Evolutionary conservation across 2,329 filamentous ascomycete genomes (phyloP), one percentile per base, ranked within the genome.

Genomic region (Cordyceps cateniannulata): DNA sequence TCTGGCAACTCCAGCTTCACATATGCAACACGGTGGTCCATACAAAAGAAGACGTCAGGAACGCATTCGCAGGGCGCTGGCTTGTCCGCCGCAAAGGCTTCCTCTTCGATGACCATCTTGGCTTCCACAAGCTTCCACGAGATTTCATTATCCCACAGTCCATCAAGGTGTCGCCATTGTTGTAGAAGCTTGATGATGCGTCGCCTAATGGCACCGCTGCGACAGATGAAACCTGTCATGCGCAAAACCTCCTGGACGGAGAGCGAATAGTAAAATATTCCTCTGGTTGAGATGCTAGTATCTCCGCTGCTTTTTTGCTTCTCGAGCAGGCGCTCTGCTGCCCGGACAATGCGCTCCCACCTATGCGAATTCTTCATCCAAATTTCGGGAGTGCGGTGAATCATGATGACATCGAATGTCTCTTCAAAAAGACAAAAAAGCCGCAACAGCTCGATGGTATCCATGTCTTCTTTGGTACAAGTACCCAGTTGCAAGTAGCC

Each of bases 341-440:
- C n/a, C 10, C 53, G 53, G 12, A 54, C 38, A n/a, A 60, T 60
- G 14, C 58, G 58, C 29, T 60, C 49, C 58, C 58, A 60, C 22
- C 32, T 47, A 40, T 53, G 49, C 3, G 58, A 49, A n/a, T 60
- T 35, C 51, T 22, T 47, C 6, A 29, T n/a, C 58, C 58, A 60
- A 5, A 60, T n/a, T 14, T 60, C 27, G 7, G 58, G 58, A 8
- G 49, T 60, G 4, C 58, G n/a, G 12, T 60, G 49, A 20, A 60
- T 60, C 58, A 60, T 60, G 42, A 60, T 29, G 2, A 16, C 22
- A 14, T 60, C 40, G 14, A 60, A 60, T 1, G 58, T 60, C 7
- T 60, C 49, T 24, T 60, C 58, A 40, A 60, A 60, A 14, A 53
- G 27, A 44, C 40, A 29, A 48, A 60, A 60, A 6, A 60, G 49